These are phyloP conservation scores for Flagelloscypha sp. DNA, from an alignment of 768 basidiomycete genomes.

Conservation along the genomic window DNA sequence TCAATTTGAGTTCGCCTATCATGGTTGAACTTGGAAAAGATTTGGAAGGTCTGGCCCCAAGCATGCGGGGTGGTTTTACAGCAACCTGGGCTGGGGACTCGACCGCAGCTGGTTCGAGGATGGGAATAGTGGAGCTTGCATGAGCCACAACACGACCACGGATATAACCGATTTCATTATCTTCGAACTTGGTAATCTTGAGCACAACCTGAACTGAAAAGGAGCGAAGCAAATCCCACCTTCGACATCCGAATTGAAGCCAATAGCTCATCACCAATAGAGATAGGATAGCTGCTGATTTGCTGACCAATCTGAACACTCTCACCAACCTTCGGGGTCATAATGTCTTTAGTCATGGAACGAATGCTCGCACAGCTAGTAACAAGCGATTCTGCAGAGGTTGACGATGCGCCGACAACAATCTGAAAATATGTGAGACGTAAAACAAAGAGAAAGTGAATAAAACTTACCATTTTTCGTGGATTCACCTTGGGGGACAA, in stretches of 20 bases:
- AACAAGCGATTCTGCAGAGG: conserved; percentile 65
- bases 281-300: conserved; percentile 89
- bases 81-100: conserved; percentile 14
- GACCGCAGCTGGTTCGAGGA: conserved; percentile 62
- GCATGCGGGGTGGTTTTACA: conserved; percentile 29
- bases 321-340: conserved; percentile 68
- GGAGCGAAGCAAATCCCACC: conserved; percentile 39
- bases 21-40: conserved; percentile 83
- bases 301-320: conserved; percentile 89
- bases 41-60: conserved; percentile 60
- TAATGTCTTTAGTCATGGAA: conserved; percentile 90
- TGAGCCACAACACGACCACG: conserved; percentile 80
- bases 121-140: conserved; percentile 82
- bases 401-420: conserved; percentile 69
- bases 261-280: conserved; percentile 84
- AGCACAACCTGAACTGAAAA: background rate
- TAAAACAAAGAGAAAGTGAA: background rate
- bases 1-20: conserved; percentile 95
- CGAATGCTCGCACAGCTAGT: conserved; percentile 77
- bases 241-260: conserved; percentile 76
- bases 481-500: conserved; percentile 95
- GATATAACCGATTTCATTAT: conserved; percentile 93
- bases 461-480: conserved; percentile 71
- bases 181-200: conserved; percentile 66
- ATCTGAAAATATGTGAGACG: conserved; percentile 44